A percentile compares a stretch with the other conserved stretches of the same genome.
These are phyloP conservation scores for Ustilago esculenta DNA, from an alignment of 1,284 basidiomycete species.

Conservation along the genomic window DNA sequence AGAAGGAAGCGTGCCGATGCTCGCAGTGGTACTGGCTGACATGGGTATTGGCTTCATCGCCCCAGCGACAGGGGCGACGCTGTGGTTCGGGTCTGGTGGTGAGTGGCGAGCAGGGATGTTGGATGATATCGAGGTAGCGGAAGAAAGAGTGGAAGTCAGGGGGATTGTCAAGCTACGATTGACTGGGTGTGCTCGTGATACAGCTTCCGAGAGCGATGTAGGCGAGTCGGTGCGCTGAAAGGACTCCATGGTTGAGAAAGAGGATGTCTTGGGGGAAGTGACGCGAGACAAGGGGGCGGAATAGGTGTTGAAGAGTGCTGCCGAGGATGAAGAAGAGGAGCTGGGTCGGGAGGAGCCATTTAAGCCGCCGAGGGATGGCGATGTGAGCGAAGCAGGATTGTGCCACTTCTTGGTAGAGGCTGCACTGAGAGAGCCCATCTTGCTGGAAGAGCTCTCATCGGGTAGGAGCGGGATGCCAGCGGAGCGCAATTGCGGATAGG, in stretches of 20 bases:
- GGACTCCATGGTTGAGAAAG: constrained; percentile 17
- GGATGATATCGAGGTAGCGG: constrained; percentile 24
- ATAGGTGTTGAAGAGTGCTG: constrained; percentile 10
- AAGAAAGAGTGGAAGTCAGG: constrained; percentile 24
- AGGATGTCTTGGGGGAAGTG: constrained; percentile 24
- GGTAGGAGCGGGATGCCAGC: constrained; percentile 44
- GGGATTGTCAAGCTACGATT: constrained; percentile 3
- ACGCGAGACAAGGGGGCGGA: constrained; percentile 22
- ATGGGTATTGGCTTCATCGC: constrained; percentile 8
- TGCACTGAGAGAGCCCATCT: constrained; percentile 6
- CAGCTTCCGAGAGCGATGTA: constrained; percentile 25
- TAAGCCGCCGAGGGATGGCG: constrained; percentile 11
- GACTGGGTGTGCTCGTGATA: constrained; percentile 1
- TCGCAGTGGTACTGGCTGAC: constrained; percentile 17
- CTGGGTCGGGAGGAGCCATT: constrained; percentile 14
- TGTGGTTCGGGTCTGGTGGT: neutral
- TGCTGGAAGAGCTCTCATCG: constrained; percentile 24
- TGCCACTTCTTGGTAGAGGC: constrained; percentile 18
- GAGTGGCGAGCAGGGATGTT: neutral
- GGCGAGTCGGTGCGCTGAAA: constrained; percentile 19
- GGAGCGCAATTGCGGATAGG: constrained; percentile 49
- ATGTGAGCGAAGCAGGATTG: constrained; percentile 12
- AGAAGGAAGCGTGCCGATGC: constrained; percentile 1
- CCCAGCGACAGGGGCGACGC: neutral
- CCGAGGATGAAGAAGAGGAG: constrained; percentile 18